Percentiles rank a stretch among this genome's conserved stretches.
phyloP scores from a whole-genome alignment of 352 stramenopile genomes.

The Halophytophthora batemanensis region DNA sequence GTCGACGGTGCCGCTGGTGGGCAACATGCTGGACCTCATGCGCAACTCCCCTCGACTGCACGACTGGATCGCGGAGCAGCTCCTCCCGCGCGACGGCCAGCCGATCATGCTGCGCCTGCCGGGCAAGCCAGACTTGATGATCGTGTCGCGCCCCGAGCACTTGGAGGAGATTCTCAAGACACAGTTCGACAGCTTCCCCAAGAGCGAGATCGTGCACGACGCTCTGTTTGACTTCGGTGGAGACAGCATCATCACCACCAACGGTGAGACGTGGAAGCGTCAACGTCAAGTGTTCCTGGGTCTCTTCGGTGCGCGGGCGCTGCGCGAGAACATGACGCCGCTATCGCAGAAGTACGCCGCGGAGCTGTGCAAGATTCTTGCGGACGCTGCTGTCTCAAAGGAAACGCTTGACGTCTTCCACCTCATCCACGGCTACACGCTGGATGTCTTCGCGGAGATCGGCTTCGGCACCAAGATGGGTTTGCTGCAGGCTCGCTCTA shows the following conservation, averaged over 20 bases:
- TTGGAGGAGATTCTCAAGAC: conserved; percentile 40
- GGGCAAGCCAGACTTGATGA: conserved; percentile 20
- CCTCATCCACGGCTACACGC: conserved; percentile 36
- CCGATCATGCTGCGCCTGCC: conserved; percentile 11
- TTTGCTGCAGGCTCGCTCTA: conserved; percentile 8
- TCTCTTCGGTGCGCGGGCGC: conserved; percentile 55
- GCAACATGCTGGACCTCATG: conserved; percentile 20
- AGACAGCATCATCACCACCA: conserved; percentile 35
- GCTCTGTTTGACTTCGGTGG: conserved; percentile 44
- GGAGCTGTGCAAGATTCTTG: conserved; percentile 18
- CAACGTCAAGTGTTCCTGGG: conserved; percentile 57
- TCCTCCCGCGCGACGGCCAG: background rate
- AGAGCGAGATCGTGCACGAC: conserved; percentile 31
- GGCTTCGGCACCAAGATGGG: conserved; percentile 48
- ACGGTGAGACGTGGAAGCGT: conserved; percentile 33
- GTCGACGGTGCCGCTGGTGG: conserved; percentile 23
- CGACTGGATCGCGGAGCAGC: conserved; percentile 9
- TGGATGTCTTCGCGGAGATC: conserved; percentile 60
- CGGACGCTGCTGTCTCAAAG: conserved; percentile 4
- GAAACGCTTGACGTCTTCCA: conserved; percentile 21
- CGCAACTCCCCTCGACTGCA: conserved; percentile 4
- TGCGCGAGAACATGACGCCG: conserved; percentile 35
- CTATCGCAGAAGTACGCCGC: conserved; percentile 15
- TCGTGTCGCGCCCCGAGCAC: conserved; percentile 21
- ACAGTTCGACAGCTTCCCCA: conserved; percentile 64